Evolutionary conservation across 768 basidiomycete genomes (phyloP).

Genomic region (Collybia mongolica): DNA sequence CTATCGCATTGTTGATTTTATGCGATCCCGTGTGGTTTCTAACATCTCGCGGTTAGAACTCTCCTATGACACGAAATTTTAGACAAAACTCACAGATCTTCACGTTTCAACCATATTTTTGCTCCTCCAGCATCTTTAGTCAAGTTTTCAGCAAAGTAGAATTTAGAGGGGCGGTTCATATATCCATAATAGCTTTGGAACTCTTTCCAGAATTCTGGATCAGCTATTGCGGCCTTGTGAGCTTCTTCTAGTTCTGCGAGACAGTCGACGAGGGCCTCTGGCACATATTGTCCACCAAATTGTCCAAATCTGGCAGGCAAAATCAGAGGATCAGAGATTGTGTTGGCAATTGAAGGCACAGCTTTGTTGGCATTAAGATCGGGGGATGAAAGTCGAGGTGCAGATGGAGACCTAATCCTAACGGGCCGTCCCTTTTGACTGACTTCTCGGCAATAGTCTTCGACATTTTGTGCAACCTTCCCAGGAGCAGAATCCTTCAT

Average conservation of each 20-base stretch:
- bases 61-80: slow-evolving; percentile 1
- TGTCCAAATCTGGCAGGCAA: slow-evolving; percentile 89
- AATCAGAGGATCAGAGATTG: slow-evolving; percentile 35
- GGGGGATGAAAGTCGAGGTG: slow-evolving; percentile 23
- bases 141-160: slow-evolving; percentile 90
- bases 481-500: slow-evolving; percentile 62
- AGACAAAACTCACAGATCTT: slow-evolving; percentile 66
- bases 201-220: slow-evolving; percentile 93
- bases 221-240: slow-evolving; percentile 81
- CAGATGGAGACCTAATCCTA: slow-evolving; percentile 30
- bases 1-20: slow-evolving; percentile 99
- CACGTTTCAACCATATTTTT: slow-evolving; percentile 96
- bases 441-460: slow-evolving; percentile 75
- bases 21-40: slow-evolving; percentile 99
- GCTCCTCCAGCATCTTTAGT: slow-evolving; percentile 92
- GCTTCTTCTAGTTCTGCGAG: slow-evolving; percentile 88
- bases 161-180: slow-evolving; percentile 90
- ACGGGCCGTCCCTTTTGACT: slow-evolving; percentile 41
- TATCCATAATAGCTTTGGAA: slow-evolving; percentile 86
- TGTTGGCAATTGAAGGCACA: slow-evolving; percentile 23
- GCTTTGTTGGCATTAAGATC: slow-evolving; percentile 26
- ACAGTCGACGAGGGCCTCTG: slow-evolving; percentile 93
- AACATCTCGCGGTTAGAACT: slow-evolving; percentile 1
- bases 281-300: slow-evolving; percentile 97
- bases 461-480: slow-evolving; percentile 49